phyloP scores from a whole-genome alignment of 345 rosid genomes.

The Draba incana region DNA sequence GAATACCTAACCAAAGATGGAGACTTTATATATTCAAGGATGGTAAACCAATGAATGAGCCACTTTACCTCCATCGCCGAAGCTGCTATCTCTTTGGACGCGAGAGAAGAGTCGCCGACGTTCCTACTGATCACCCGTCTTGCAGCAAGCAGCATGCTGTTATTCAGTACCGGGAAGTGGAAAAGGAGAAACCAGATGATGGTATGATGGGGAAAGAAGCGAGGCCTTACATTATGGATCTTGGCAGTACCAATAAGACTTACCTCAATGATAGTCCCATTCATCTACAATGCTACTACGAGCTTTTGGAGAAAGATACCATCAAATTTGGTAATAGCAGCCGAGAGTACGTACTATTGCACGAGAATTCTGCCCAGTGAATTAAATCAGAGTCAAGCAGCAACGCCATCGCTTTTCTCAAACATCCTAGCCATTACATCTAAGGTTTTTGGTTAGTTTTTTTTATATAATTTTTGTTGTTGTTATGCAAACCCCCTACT shows the following conservation, averaged over 20 bases:
- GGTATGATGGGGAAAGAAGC: conserved; percentile 66
- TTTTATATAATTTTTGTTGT: too few relatives aligned
- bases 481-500: too few relatives aligned
- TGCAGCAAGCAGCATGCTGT: conserved; percentile 99
- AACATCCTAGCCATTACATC: too few relatives aligned
- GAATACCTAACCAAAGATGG: conserved; percentile 86
- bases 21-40: conserved; percentile 89
- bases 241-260: conserved; percentile 96
- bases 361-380: conserved; percentile 67
- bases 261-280: conserved; percentile 77
- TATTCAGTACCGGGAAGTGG: conserved; percentile 83
- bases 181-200: conserved; percentile 82
- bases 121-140: conserved; percentile 98
- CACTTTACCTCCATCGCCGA: conserved; percentile 92
- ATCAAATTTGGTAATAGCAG: conserved; percentile 96
- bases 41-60: conserved; percentile 85
- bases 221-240: conserved; percentile 94
- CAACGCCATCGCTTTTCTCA: conserved; percentile 10
- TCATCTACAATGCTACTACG: conserved; percentile 90
- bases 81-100: conserved; percentile 96
- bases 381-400: conserved; percentile 9
- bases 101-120: conserved; percentile 89
- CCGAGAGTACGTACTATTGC: conserved; percentile 80
- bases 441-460: too few relatives aligned
- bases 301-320: conserved; percentile 91